Evolutionary conservation across 352 stramenopile species (phyloP).

Genomic region (Phytophthora hibernalis): DNA sequence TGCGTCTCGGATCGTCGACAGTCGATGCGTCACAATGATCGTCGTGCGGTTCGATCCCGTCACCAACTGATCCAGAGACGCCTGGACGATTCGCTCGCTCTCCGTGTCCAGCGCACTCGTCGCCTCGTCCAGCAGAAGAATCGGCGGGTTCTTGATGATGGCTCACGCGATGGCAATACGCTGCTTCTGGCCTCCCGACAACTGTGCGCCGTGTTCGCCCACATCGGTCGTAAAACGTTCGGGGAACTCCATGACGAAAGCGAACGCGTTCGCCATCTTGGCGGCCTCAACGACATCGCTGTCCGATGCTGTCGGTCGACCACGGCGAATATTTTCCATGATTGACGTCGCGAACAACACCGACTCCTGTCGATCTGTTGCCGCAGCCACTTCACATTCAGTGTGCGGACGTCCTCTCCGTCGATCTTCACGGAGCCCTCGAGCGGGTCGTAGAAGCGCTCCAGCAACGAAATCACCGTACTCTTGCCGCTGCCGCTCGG

Average conservation of each 20-base stretch:
- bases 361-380: conserved; percentile 89
- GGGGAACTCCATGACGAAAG: conserved; percentile 92
- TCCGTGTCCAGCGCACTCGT: conserved; percentile 87
- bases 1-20: conserved; percentile 95
- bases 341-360: conserved; percentile 73
- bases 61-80: conserved; percentile 71
- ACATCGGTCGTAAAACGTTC: conserved; percentile 91
- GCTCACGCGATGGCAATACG: conserved; percentile 94
- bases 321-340: conserved; percentile 83
- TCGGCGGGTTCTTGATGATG: conserved; percentile 88
- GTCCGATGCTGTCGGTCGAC: conserved; percentile 30
- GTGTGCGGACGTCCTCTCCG: conserved; percentile 58
- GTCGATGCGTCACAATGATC: conserved; percentile 94
- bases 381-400: conserved; percentile 77
- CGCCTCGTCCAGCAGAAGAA: conserved; percentile 93
- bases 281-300: conserved; percentile 78
- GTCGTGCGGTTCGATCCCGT: conserved; percentile 72
- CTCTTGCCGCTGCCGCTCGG: conserved; percentile 65
- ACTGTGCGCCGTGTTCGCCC: conserved; percentile 82
- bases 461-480: conserved; percentile 58
- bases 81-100: conserved; percentile 86
- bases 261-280: conserved; percentile 89
- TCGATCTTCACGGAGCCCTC: conserved; percentile 51
- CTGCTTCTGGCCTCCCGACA: conserved; percentile 95
- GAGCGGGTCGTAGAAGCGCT: conserved; percentile 67